Base-by-base conservation (phyloP, 129 eudicot species). In the Calendula officinalis region DNA sequence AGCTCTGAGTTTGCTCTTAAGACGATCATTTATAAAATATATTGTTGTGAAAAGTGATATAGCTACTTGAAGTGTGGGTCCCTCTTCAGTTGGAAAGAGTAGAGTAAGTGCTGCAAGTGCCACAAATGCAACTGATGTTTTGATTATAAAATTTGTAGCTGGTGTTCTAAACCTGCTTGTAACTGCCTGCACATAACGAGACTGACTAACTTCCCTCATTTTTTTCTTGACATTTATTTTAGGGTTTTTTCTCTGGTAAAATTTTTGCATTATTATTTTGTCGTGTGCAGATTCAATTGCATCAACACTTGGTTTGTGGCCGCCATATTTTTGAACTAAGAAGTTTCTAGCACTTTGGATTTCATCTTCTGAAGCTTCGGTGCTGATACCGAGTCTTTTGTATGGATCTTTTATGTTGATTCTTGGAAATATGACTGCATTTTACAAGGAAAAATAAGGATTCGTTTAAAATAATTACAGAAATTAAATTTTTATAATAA, bases 251-350 rank as follows among this genome's bases (percentile, higher is more conserved):
- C 96, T 66, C 1, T 91, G 96, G 36, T 88, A 69, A 48, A 92
- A 88, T 68, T 92, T 74, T 32, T 83, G 89, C 99, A 88, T 92
- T 56, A 92, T 88, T 49, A 92, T 88, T 80, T 85, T 88, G 71
- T 92, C 95, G 38, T 92, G 99, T 66, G 99, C 96, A 33, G 95
- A 79, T 80, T 92, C 99, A 53, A 92, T 92, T 35, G 99, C 95
- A 83, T 92, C 96, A 17, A 85, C 83, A 56, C 99, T 92, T 60
- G 99, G 96, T 63, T 92, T 75, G 75, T 92, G 99, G 8, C 87
- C 87, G 1, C 80, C 96, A 47, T 88, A 92, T 75, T 84, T 88
- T 68, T 88, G 99, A 72, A 92, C 78, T 32, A 92, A 79, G 72
- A 85, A 92, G 70, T 85, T 92, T 71, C 99, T 81, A 49, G 99